Conservation (phyloP, 495 filamentous ascomycete genomes). For the Neurospora sp. region DNA sequence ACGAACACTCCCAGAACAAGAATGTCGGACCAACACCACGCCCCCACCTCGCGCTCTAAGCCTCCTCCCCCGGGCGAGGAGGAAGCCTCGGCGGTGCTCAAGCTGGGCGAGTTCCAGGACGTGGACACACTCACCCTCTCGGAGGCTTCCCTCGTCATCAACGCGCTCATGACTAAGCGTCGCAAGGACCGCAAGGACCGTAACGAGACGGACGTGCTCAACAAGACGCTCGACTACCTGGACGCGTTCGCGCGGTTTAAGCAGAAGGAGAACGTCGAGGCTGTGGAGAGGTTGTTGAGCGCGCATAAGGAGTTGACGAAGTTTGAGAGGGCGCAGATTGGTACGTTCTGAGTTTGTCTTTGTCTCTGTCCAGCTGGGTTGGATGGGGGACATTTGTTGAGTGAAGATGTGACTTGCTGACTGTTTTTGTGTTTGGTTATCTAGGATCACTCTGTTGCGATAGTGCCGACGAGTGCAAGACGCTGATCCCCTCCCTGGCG, state of each 20-base stretch:
- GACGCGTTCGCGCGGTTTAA: slow-evolving; percentile 92
- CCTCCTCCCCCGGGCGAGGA: slow-evolving; percentile 69
- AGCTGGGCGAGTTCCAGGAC: slow-evolving; percentile 84
- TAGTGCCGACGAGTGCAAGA: slow-evolving; percentile 89
- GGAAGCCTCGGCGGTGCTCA: slow-evolving; percentile 71
- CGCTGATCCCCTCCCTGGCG: slow-evolving; percentile 79
- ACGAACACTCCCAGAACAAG: background rate
- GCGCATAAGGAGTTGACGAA: slow-evolving; percentile 69
- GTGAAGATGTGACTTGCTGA: background rate
- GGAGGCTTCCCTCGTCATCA: slow-evolving; percentile 85
- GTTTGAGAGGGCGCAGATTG: slow-evolving; percentile 89
- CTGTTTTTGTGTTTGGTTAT: background rate
- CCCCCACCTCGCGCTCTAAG: slow-evolving; percentile 60
- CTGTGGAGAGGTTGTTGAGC: slow-evolving; percentile 73
- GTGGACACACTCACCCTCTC: slow-evolving; percentile 80
- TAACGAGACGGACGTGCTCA: slow-evolving; percentile 64
- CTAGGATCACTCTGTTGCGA: slow-evolving; percentile 85
- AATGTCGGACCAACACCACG: slow-evolving; percentile 22
- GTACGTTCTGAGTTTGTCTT: too few species aligned
- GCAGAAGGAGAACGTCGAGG: slow-evolving; percentile 84
- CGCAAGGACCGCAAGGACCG: slow-evolving; percentile 51
- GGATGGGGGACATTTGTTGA: background rate
- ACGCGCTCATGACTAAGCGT: slow-evolving; percentile 72
- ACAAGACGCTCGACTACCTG: slow-evolving; percentile 81
- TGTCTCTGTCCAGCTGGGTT: too few species aligned